Conservation (phyloP, 169 alveolate species). For the Eimeria praecox region DNA sequence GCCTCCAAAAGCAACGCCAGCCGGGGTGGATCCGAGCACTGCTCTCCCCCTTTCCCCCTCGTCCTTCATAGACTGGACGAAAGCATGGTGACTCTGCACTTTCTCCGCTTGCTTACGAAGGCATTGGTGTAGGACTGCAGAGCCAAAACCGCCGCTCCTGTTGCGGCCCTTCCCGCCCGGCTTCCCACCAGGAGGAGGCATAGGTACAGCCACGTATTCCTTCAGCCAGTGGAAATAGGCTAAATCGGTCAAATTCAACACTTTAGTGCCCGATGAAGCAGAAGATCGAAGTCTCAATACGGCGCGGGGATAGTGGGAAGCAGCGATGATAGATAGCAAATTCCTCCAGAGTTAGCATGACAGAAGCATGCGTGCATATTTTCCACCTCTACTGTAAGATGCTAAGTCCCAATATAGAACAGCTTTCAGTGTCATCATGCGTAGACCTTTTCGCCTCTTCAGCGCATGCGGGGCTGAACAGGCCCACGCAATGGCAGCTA, state of each 20-base stretch:
- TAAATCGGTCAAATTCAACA: not conserved
- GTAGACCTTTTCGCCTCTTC: not conserved
- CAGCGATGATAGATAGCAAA: not conserved
- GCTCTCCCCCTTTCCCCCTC: not conserved
- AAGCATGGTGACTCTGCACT: slow-evolving; percentile 15
- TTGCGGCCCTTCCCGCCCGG: slow-evolving; percentile 5
- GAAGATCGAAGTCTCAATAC: not conserved
- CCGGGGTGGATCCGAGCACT: not conserved
- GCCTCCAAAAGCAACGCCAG: slow-evolving; percentile 52
- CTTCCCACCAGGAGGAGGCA: slow-evolving; percentile 56
- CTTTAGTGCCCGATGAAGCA: not conserved
- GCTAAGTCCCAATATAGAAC: not conserved
- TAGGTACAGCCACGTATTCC: not conserved
- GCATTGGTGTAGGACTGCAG: slow-evolving; percentile 58
- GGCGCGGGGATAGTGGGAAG: not conserved
- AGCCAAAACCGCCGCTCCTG: slow-evolving; percentile 34
- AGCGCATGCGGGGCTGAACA: slow-evolving; percentile 13
- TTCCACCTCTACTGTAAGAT: not conserved
- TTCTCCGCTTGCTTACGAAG: slow-evolving; percentile 47
- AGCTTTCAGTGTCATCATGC: not conserved
- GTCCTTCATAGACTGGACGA: slow-evolving; percentile 25
- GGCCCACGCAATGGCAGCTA: not conserved
- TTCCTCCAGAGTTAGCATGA: not conserved
- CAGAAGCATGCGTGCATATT: not conserved
- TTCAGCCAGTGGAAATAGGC: not conserved